These are phyloP conservation scores for Metschnikowia similis DNA, from an alignment of 805 yeast species.

Conservation along the genomic window DNA sequence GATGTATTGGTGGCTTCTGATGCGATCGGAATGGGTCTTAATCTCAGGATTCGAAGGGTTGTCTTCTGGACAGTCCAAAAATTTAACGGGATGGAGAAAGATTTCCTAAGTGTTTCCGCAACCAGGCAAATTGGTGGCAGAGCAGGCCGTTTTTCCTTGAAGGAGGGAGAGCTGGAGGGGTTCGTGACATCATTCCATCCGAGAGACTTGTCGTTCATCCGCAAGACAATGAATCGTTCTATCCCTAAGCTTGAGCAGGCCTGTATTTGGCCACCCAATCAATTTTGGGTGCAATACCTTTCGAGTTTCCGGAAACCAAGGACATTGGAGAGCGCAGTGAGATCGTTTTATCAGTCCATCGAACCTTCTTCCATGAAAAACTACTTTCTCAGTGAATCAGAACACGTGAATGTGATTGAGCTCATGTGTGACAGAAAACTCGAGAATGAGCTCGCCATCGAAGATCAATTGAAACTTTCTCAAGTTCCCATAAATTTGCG, in stretches of 20 bases:
- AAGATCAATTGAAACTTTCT: conserved; percentile 54
- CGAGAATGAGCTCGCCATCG: conserved; percentile 34
- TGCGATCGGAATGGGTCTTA: conserved; percentile 97
- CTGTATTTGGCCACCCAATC: conserved; percentile 74
- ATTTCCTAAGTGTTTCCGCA: conserved; percentile 54
- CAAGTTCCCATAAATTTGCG: conserved; percentile 54
- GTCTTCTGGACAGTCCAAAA: conserved; percentile 67
- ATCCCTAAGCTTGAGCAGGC: conserved; percentile 56
- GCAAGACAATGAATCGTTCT: conserved; percentile 46
- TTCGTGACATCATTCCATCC: conserved; percentile 50
- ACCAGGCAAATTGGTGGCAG: conserved; percentile 94
- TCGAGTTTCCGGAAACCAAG: conserved; percentile 54
- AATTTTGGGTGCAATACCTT: conserved; percentile 62
- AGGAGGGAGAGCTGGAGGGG: conserved; percentile 37
- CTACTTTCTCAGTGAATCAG: conserved; percentile 37
- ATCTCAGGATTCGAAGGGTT: conserved; percentile 75
- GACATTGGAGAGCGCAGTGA: conserved; percentile 43
- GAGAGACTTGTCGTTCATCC: conserved; percentile 43
- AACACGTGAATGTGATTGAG: conserved; percentile 37
- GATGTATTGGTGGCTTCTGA: conserved; percentile 92
- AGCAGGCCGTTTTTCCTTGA: conserved; percentile 72
- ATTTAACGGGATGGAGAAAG: conserved; percentile 58
- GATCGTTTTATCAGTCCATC: conserved; percentile 44
- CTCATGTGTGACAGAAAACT: conserved; percentile 37
- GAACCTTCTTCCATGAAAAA: conserved; percentile 15